Base-by-base conservation (phyloP, 257 asterid species). In the Verbena officinalis region DNA sequence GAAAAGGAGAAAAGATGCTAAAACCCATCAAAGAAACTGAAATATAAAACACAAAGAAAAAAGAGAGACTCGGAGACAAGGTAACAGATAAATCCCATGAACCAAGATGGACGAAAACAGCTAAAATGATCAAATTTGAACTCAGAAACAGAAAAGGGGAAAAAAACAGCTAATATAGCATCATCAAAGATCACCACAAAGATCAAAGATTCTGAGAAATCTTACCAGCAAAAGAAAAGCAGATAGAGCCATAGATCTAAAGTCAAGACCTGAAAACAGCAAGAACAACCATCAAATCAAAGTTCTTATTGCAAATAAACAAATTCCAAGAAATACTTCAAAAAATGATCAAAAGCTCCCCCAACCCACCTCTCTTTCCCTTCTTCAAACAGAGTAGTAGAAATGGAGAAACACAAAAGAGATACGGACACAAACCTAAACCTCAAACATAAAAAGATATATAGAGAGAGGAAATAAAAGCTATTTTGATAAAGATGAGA, bases 201-300 rank as follows among this genome's bases (percentile, higher is more conserved):
- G 39, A 51, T 44, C 6, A 58, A 52, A 67, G 64, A 68, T 59
- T 59, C 55, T 4, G 60, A 65, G 69, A 55, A 69, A 8, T 65
- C 69, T 71, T 75, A 80, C 95, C 86, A 59, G 78, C 76, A 67
- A 75, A 73, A 72, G 71, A 75, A 75, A 79, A 76, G 78, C 83
- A 83, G 68, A 77, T 64, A 42, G 63, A 77, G 78, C 75, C 42
- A 60, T 69, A 77, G 96, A 91, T 91, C 96, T 78, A 75, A 36
- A 62, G 67, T 77, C 80, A 76, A 76, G 66, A 86, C 90, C 96
- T 88, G 81, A 65, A 76, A 74, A 60, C 69, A 75, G 64, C 64
- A 74, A 77, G 44, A 73, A 55, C 43, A 78, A 71, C 14, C 74
- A 60, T 75, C 34, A 70, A 46, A 63, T 56, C 55, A 56, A 67